A percentile compares a stretch with the other conserved stretches of the same genome.
Conservation (phyloP, 148 eudicot genomes). For the Drosera capensis region DNA sequence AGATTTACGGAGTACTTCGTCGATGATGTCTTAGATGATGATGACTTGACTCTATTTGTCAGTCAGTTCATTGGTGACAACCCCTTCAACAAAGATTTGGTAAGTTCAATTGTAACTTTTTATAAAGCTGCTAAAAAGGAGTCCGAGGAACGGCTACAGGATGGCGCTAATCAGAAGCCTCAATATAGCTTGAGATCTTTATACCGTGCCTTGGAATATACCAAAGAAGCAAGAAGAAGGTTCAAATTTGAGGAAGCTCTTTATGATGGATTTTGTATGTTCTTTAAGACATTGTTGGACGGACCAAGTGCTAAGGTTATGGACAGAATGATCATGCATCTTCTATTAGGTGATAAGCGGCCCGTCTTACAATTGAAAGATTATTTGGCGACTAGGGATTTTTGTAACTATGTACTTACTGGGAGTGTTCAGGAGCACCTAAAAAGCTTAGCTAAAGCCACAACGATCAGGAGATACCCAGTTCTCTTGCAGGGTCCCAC, state of each 20-base stretch:
- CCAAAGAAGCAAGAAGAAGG: slow-evolving; percentile 32
- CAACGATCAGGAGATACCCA: slow-evolving; percentile 69
- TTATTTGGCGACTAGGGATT: slow-evolving; percentile 24
- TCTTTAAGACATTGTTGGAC: slow-evolving; percentile 65
- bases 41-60: slow-evolving; percentile 56
- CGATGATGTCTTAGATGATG: slow-evolving; percentile 79
- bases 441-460: slow-evolving; percentile 63
- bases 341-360: slow-evolving; percentile 36
- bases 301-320: slow-evolving; percentile 55
- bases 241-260: slow-evolving; percentile 46
- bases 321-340: slow-evolving; percentile 30
- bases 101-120: slow-evolving; percentile 43
- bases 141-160: slow-evolving; percentile 76
- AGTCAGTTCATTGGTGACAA: slow-evolving; percentile 38
- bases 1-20: slow-evolving; percentile 88
- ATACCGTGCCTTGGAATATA: slow-evolving; percentile 83
- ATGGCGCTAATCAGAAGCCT: slow-evolving; percentile 98
- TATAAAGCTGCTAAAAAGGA: slow-evolving; percentile 80
- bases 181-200: slow-evolving; percentile 94
- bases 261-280: slow-evolving; percentile 93
- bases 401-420: slow-evolving; percentile 54
- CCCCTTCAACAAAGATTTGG: slow-evolving; percentile 24
- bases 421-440: slow-evolving; percentile 68
- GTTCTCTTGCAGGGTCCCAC: slow-evolving; percentile 97
- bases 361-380: slow-evolving; percentile 33